These are phyloP conservation scores for Mycena rebaudengoi DNA, from an alignment of 768 basidiomycete species.

Conservation along the genomic window DNA sequence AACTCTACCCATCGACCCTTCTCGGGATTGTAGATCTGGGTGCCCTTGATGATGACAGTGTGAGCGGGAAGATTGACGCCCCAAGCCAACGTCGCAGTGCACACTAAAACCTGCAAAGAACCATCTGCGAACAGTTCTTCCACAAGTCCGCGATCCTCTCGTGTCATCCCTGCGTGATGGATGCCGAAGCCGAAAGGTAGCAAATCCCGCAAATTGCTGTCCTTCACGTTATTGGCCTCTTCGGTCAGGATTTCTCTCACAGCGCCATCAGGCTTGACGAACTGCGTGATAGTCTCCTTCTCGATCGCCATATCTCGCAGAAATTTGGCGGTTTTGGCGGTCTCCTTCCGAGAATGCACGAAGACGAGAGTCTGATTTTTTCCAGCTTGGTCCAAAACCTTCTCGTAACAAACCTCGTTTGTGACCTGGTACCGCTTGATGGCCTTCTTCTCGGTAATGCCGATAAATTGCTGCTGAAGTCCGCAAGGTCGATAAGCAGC, in stretches of 20 bases:
- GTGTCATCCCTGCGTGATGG: conserved; percentile 96
- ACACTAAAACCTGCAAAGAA: conserved; percentile 92
- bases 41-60: conserved; percentile 99
- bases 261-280: conserved; percentile 93
- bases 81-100: conserved; percentile 98
- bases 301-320: conserved; percentile 95
- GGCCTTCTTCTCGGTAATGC: conserved; percentile 98
- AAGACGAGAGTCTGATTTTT: conserved; percentile 96
- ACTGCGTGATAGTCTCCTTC: conserved; percentile 95
- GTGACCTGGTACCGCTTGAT: conserved; percentile 98
- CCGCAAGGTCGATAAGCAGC: conserved; percentile 93
- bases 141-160: conserved; percentile 89
- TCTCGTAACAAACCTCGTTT: conserved; percentile 99
- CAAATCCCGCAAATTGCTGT: conserved; percentile 84
- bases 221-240: conserved; percentile 85
- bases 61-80: conserved; percentile 99
- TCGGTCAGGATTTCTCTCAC: conserved; percentile 89
- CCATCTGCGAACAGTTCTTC: conserved; percentile 96
- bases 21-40: conserved; percentile 98
- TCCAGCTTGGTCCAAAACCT: conserved; percentile 88
- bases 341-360: conserved; percentile 98
- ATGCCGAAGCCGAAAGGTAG: conserved; percentile 97
- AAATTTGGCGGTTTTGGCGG: conserved; percentile 95
- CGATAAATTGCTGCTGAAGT: conserved; percentile 96
- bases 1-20: conserved; percentile 98